Evolutionary conservation across 192 early-diverging fungal genomes (phyloP).

Genomic region (Entomortierella beljakovae): DNA sequence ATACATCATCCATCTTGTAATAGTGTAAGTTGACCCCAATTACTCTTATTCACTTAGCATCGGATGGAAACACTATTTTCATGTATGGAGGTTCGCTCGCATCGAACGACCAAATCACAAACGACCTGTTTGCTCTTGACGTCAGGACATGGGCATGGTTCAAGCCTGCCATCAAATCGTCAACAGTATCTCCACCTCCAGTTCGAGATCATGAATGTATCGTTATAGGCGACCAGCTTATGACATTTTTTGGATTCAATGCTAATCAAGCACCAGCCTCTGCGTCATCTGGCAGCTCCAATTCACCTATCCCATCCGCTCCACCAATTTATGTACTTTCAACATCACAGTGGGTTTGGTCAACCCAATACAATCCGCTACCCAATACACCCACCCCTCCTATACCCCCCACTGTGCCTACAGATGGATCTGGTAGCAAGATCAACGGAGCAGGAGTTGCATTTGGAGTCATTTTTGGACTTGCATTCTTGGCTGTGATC

Average conservation of each 20-base stretch:
- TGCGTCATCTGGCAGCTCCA: not conserved
- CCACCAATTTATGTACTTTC: constrained; percentile 42
- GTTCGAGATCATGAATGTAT: constrained; percentile 46
- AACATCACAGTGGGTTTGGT: constrained; percentile 20
- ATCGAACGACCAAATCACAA: constrained; percentile 13
- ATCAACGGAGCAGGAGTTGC: constrained; percentile 23
- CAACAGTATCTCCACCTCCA: not conserved
- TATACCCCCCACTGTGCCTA: constrained; percentile 14
- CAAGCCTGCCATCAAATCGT: not conserved
- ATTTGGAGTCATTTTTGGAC: constrained; percentile 34
- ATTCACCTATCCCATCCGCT: not conserved
- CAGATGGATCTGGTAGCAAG: constrained; percentile 22
- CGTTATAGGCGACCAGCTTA: constrained; percentile 37
- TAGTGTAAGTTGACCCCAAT: not conserved
- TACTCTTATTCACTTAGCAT: constrained; percentile 4
- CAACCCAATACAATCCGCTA: constrained; percentile 16
- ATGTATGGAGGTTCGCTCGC: constrained; percentile 46
- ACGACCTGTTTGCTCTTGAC: constrained; percentile 28
- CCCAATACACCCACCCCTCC: constrained; percentile 30
- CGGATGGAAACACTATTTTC: constrained; percentile 34
- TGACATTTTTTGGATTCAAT: constrained; percentile 41
- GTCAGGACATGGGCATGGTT: constrained; percentile 34
- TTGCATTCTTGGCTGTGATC: constrained; percentile 22
- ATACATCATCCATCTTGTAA: not conserved
- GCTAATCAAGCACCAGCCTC: constrained; percentile 33